Percentiles rank a stretch among this genome's conserved stretches.
These are phyloP conservation scores for Mortierella sp. DNA, from an alignment of 371 early-diverging fungal genomes.

Conservation along the genomic window DNA sequence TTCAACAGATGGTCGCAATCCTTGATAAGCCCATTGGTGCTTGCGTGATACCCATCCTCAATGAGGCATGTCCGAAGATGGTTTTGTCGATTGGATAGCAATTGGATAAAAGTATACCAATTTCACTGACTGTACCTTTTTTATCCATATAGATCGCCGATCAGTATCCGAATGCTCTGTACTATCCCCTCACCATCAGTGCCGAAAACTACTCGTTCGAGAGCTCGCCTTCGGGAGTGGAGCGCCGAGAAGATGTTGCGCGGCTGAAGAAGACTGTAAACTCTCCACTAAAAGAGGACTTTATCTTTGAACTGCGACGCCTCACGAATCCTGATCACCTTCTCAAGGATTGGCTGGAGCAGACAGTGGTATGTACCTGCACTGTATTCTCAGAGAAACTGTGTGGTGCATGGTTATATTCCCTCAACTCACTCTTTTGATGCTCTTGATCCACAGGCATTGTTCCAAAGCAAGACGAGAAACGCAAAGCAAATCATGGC, in stretches of 20 bases:
- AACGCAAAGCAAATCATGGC: conserved; percentile 33
- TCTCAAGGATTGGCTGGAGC: conserved; percentile 72
- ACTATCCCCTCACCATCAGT: conserved; percentile 77
- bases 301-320: conserved; percentile 72
- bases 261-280: conserved; percentile 53
- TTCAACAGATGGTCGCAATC: conserved; percentile 80
- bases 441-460: conserved; percentile 8
- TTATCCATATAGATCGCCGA: conserved; percentile 59
- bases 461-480: conserved; percentile 33
- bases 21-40: conserved; percentile 62
- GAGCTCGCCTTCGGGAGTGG: conserved; percentile 26
- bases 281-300: conserved; percentile 65
- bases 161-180: conserved; percentile 74
- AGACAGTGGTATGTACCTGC: conserved; percentile 54
- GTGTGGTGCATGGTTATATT: background rate
- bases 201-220: conserved; percentile 69
- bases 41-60: conserved; percentile 49
- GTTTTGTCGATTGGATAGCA: too few species aligned
- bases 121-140: background rate
- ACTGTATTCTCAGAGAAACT: background rate
- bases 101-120: background rate
- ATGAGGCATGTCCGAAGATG: conserved; percentile 14
- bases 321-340: conserved; percentile 77
- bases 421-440: background rate
- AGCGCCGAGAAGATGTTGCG: conserved; percentile 49